A percentile compares a stretch with the other conserved stretches of the same genome.
Conservation (phyloP, 2,329 filamentous ascomycete genomes). For the Epichloe uncinata region DNA sequence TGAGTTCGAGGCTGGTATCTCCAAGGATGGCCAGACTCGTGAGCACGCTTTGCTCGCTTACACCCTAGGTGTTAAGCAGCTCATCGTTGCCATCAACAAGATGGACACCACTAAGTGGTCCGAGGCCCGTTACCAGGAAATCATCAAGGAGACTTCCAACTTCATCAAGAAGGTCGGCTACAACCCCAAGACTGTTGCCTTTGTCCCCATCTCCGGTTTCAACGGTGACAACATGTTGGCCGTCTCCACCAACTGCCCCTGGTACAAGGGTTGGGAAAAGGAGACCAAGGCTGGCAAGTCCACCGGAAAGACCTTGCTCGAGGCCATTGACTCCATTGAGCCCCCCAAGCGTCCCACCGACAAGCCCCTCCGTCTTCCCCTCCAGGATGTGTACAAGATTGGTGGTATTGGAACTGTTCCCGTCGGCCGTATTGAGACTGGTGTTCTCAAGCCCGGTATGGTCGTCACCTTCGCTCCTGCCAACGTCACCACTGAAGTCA, state of each 20-base stretch:
- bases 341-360: conserved; percentile 81
- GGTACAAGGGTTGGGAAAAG: conserved; percentile 99
- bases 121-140: conserved; percentile 92
- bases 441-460: conserved; percentile 82
- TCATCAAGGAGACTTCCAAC: conserved; percentile 99
- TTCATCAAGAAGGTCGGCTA: conserved; percentile 99
- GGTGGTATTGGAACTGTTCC: conserved; percentile 99
- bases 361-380: conserved; percentile 99
- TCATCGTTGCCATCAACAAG: conserved; percentile 99
- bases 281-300: conserved; percentile 77
- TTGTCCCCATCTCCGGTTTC: conserved; percentile 99
- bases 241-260: conserved; percentile 82
- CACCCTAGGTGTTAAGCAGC: conserved; percentile 99
- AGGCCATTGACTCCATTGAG: conserved; percentile 97
- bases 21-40: conserved; percentile 99
- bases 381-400: conserved; percentile 99
- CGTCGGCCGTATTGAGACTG: conserved; percentile 99
- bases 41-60: conserved; percentile 99
- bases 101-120: conserved; percentile 99
- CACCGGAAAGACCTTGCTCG: conserved; percentile 93
- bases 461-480: conserved; percentile 97
- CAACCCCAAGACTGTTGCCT: conserved; percentile 97
- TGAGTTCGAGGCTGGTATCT: conserved; percentile 99
- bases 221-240: conserved; percentile 99
- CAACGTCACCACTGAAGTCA: conserved; percentile 99